A percentile compares a stretch with the other conserved stretches of the same genome.
Conservation (phyloP, 768 basidiomycete genomes). For the Pleurotus platypus region DNA sequence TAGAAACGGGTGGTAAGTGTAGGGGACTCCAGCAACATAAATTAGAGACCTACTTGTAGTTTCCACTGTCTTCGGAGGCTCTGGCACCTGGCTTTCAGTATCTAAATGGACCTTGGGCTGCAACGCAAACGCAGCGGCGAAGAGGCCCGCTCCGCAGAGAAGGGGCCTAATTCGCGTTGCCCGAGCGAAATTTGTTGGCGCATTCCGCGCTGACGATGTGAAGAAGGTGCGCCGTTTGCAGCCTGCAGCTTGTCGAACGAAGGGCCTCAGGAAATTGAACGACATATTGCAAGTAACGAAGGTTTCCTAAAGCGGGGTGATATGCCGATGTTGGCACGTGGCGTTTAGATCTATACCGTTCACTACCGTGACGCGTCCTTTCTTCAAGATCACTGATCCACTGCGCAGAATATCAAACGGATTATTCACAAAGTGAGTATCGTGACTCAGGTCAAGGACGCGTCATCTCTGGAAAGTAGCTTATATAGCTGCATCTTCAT, state of each 20-base stretch:
- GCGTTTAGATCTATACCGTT: not conserved
- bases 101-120: slow-evolving; percentile 40
- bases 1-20: slow-evolving; percentile 18
- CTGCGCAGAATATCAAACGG: not conserved
- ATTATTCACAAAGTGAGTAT: slow-evolving; percentile 1
- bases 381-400: not conserved
- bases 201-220: not conserved
- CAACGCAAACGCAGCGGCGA: slow-evolving; percentile 1
- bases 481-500: not conserved
- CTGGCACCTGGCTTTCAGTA: slow-evolving; percentile 14
- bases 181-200: not conserved
- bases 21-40: not conserved
- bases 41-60: slow-evolving; percentile 15
- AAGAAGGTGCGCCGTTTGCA: not conserved
- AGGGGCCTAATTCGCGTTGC: slow-evolving; percentile 15
- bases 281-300: not conserved
- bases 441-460: not conserved
- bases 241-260: not conserved
- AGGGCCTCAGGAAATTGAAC: slow-evolving; percentile 1
- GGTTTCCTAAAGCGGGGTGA: not conserved
- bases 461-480: not conserved
- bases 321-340: not conserved
- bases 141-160: slow-evolving; percentile 29
- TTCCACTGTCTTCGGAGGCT: slow-evolving; percentile 18
- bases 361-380: too few species aligned